These are phyloP conservation scores for Elongisporangium anandrum DNA, from an alignment of 352 stramenopile species.

Conservation along the genomic window DNA sequence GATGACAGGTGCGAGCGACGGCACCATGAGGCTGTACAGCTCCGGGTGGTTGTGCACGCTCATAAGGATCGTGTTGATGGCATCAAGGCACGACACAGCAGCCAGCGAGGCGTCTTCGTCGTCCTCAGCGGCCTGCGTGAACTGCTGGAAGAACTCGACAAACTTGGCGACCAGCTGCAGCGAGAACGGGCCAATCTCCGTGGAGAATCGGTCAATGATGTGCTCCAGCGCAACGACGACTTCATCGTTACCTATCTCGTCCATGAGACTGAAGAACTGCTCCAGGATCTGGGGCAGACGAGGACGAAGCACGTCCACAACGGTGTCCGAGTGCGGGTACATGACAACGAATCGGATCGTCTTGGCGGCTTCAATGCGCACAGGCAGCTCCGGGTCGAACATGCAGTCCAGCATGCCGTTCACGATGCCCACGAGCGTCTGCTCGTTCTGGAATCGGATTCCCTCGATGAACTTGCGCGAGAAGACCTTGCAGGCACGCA, in stretches of 20 bases:
- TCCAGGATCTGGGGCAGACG: constrained; percentile 94
- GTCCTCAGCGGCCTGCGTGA: constrained; percentile 89
- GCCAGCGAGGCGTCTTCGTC: constrained; percentile 96
- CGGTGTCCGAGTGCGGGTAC: constrained; percentile 80
- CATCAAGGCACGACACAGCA: constrained; percentile 86
- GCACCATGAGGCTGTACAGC: constrained; percentile 88
- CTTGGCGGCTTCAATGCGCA: constrained; percentile 95
- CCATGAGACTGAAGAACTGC: constrained; percentile 98
- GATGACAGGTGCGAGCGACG: constrained; percentile 94
- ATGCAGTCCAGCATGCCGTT: constrained; percentile 85
- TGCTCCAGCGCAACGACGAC: constrained; percentile 92
- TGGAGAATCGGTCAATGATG: constrained; percentile 96
- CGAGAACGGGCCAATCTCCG: constrained; percentile 93
- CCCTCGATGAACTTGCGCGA: constrained; percentile 92
- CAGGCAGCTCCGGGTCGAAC: constrained; percentile 93
- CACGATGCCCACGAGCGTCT: constrained; percentile 79
- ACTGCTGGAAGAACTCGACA: constrained; percentile 93
- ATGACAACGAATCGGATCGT: constrained; percentile 87
- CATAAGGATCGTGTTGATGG: constrained; percentile 85
- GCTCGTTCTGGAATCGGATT: constrained; percentile 89
- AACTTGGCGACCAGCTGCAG: constrained; percentile 94
- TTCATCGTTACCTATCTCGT: constrained; percentile 98
- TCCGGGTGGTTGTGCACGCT: constrained; percentile 80
- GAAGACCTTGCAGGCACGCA: constrained; percentile 95
- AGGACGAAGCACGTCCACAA: constrained; percentile 86